These are phyloP conservation scores for Trichosporon asahii DNA, from an alignment of 1,284 basidiomycete genomes.

Conservation along the genomic window DNA sequence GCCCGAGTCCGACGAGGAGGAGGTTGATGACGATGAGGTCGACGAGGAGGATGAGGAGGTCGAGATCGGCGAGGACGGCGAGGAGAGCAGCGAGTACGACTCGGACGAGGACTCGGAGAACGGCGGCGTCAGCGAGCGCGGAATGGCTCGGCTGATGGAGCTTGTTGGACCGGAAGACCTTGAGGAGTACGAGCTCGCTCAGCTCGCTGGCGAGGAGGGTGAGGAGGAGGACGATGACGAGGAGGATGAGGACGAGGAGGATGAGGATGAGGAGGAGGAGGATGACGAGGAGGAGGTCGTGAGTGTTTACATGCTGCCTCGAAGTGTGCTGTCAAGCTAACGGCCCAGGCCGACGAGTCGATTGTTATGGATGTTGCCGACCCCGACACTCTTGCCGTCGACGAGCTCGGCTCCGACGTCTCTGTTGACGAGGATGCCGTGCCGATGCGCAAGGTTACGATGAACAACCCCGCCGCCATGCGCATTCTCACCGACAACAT, in stretches of 20 bases:
- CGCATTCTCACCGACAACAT: conserved; percentile 75
- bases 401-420: conserved; percentile 63
- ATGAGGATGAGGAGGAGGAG: conserved; percentile 59
- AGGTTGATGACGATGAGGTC: conserved; percentile 8
- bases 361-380: conserved; percentile 51
- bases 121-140: conserved; percentile 79
- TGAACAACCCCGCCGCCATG: conserved; percentile 79
- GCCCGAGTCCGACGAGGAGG: conserved; percentile 15
- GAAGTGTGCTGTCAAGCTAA: not conserved
- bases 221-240: conserved; percentile 59
- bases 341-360: conserved; percentile 32
- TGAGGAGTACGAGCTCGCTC: conserved; percentile 39
- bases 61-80: conserved; percentile 28
- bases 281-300: conserved; percentile 46
- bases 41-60: conserved; percentile 26
- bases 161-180: conserved; percentile 58
- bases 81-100: conserved; percentile 33
- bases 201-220: conserved; percentile 29
- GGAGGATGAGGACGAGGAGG: conserved; percentile 67
- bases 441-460: conserved; percentile 73
- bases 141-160: conserved; percentile 65
- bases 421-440: conserved; percentile 70
- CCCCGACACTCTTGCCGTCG: conserved; percentile 60
- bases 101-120: conserved; percentile 69
- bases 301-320: not conserved